These are phyloP conservation scores for Colletotrichum echinochloae DNA, from an alignment of 2,329 filamentous ascomycete species.

Conservation along the genomic window DNA sequence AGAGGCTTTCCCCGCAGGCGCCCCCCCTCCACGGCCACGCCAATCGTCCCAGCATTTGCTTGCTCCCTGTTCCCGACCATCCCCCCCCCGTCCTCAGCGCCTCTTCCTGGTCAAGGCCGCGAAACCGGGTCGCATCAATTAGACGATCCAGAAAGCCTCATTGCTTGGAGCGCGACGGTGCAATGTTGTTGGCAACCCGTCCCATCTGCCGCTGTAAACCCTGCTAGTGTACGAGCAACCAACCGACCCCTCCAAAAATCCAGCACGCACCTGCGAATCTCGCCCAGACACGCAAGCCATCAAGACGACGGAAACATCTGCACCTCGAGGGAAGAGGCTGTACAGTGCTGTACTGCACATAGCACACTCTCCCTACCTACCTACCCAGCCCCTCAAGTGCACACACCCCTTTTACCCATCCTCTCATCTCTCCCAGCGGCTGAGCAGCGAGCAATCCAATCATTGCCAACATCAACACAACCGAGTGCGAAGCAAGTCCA, in stretches of 20 bases:
- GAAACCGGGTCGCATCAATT: conserved; percentile 25
- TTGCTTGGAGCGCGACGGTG: conserved; percentile 5
- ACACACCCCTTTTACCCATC: conserved; percentile 19
- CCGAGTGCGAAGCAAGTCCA: conserved; percentile 25
- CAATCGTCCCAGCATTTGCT: conserved; percentile 30
- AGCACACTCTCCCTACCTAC: too few species aligned
- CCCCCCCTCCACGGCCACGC: not conserved
- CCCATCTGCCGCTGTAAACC: conserved; percentile 8
- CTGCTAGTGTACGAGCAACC: conserved; percentile 11
- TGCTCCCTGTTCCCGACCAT: conserved; percentile 19
- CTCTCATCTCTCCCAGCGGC: conserved; percentile 29
- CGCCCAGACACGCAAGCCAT: conserved; percentile 23
- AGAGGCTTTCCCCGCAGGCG: conserved; percentile 29
- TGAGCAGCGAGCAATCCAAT: conserved; percentile 35
- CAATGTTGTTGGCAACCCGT: conserved; percentile 18
- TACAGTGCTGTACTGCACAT: not conserved
- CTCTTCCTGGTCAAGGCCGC: conserved; percentile 29
- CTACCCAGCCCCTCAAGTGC: too few species aligned
- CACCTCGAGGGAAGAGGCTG: conserved; percentile 28
- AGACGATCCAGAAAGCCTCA: conserved; percentile 35
- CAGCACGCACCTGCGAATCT: not conserved
- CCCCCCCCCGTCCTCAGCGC: conserved; percentile 1
- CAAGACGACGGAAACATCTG: not conserved
- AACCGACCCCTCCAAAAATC: not conserved
- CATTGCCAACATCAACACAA: conserved; percentile 22